Conservation (phyloP, 371 early-diverging fungal genomes). For the Circinella minor region DNA sequence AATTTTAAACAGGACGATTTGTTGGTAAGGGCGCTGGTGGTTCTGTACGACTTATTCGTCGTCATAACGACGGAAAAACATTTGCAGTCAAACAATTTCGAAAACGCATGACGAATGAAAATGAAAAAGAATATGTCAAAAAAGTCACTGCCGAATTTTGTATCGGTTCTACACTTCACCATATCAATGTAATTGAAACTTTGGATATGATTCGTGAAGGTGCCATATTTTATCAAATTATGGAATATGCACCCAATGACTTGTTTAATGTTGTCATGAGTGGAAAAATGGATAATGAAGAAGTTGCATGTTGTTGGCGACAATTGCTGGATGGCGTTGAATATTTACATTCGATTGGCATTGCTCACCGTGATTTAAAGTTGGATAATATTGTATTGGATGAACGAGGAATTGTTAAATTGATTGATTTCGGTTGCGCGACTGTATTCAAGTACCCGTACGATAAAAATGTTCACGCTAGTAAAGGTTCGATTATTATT, state of each 20-base stretch:
- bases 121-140: conserved; percentile 78
- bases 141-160: conserved; percentile 85
- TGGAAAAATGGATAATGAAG: conserved; percentile 61
- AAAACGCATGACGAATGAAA: conserved; percentile 62
- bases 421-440: conserved; percentile 94
- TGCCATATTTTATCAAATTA: conserved; percentile 67
- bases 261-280: conserved; percentile 71
- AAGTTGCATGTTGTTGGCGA: conserved; percentile 69
- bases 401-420: conserved; percentile 74
- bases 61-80: conserved; percentile 54
- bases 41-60: conserved; percentile 58
- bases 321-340: conserved; percentile 75
- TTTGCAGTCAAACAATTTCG: conserved; percentile 87
- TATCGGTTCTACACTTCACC: conserved; percentile 77
- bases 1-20: conserved; percentile 20
- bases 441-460: conserved; percentile 74
- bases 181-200: conserved; percentile 84
- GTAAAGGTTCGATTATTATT: conserved; percentile 26
- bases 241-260: conserved; percentile 82
- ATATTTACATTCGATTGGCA: conserved; percentile 74
- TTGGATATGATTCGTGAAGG: conserved; percentile 76
- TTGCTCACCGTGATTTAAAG: conserved; percentile 88
- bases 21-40: conserved; percentile 74
- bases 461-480: conserved; percentile 35
- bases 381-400: conserved; percentile 81